These are phyloP conservation scores for Iberis amara DNA, from an alignment of 441 rosid species.

Conservation along the genomic window DNA sequence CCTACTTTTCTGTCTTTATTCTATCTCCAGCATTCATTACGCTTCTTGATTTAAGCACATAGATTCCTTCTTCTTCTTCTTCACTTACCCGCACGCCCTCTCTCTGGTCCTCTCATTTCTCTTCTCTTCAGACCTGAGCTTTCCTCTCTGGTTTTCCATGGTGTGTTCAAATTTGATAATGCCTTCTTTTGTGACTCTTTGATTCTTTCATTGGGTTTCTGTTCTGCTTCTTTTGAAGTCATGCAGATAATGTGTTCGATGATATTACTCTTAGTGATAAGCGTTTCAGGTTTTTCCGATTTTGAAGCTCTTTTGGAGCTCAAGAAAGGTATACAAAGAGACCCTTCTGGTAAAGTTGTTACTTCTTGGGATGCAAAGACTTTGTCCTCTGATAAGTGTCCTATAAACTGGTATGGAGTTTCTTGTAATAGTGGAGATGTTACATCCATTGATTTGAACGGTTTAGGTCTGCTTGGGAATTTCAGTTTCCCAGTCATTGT, in stretches of 20 bases:
- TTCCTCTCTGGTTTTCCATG: conserved; percentile 3
- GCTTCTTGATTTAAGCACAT: conserved; percentile 25
- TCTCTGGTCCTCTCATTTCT: background rate
- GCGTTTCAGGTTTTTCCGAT: conserved; percentile 55
- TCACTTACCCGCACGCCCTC: too few relatives aligned
- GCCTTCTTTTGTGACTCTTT: conserved; percentile 8
- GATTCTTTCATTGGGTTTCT: background rate
- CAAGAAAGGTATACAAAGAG: conserved; percentile 58
- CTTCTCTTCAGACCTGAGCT: background rate
- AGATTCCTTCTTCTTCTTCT: conserved; percentile 16
- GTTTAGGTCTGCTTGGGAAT: conserved; percentile 55
- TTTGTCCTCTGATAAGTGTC: conserved; percentile 62
- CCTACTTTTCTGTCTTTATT: conserved; percentile 26
- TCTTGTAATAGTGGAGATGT: conserved; percentile 56
- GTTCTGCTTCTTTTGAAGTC: conserved; percentile 32
- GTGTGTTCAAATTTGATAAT: conserved; percentile 20
- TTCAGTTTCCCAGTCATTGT: conserved; percentile 55
- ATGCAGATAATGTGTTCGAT: conserved; percentile 51
- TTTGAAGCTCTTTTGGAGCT: conserved; percentile 72
- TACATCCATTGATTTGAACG: conserved; percentile 52
- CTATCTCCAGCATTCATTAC: conserved; percentile 30
- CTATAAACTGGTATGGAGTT: conserved; percentile 65
- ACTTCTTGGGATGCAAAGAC: conserved; percentile 69
- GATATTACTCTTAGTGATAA: conserved; percentile 37
- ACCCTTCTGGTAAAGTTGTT: conserved; percentile 51